phyloP scores from a whole-genome alignment of 768 basidiomycete species.

The Trametes sanguinea region DNA sequence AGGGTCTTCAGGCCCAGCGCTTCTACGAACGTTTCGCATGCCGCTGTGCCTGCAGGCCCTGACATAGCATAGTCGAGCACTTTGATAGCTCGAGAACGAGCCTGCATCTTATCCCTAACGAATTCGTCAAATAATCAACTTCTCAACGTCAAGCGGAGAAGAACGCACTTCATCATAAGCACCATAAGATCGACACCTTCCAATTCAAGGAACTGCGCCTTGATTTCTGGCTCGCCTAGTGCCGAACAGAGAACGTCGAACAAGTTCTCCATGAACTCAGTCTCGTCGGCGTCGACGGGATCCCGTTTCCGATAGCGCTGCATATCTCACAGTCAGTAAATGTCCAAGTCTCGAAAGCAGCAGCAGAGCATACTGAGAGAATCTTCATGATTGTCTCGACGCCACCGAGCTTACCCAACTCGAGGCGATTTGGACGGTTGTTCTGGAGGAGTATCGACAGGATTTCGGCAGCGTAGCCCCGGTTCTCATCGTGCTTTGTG shows the following conservation, averaged over 20 bases:
- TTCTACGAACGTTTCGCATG: slow-evolving; percentile 87
- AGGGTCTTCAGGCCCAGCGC: slow-evolving; percentile 85
- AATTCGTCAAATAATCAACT: neutral
- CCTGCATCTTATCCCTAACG: slow-evolving; percentile 76
- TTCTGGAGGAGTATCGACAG: slow-evolving; percentile 89
- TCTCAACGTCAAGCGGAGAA: neutral
- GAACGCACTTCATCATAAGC: slow-evolving; percentile 90
- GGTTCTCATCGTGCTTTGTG: slow-evolving; percentile 84
- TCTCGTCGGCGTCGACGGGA: slow-evolving; percentile 84
- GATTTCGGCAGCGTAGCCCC: slow-evolving; percentile 90
- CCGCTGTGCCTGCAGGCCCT: slow-evolving; percentile 61
- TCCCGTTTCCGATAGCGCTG: slow-evolving; percentile 89
- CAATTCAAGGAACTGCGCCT: slow-evolving; percentile 78
- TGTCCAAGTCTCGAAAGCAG: neutral
- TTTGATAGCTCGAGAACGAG: slow-evolving; percentile 85
- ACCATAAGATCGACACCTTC: slow-evolving; percentile 98
- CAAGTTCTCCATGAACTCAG: slow-evolving; percentile 97
- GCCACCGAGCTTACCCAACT: slow-evolving; percentile 72
- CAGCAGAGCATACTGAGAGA: slow-evolving; percentile 63
- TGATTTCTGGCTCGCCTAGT: slow-evolving; percentile 76
- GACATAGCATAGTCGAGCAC: slow-evolving; percentile 90
- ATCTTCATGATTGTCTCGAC: slow-evolving; percentile 76
- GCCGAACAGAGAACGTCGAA: slow-evolving; percentile 91
- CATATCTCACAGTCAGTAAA: slow-evolving; percentile 1
- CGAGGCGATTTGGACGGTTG: slow-evolving; percentile 65